Base-by-base conservation (phyloP, 495 filamentous ascomycete species). In the Cryomyces minteri region DNA sequence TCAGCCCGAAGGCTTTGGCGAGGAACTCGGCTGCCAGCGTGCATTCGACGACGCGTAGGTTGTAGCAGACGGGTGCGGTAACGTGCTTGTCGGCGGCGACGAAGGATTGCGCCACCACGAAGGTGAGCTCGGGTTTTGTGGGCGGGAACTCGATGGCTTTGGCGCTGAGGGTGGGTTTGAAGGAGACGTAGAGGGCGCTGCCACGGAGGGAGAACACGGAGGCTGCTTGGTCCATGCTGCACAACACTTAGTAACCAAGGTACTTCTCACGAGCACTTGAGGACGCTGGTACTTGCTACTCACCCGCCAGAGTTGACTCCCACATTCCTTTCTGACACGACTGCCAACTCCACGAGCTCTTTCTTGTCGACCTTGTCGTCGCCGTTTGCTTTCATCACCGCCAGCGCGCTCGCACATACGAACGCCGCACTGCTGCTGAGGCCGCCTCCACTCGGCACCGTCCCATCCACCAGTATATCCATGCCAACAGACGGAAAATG, bases 291-390 rank as follows among this genome's bases (percentile, higher is more conserved):
- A 12, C 8, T 25, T 25, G 18, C 18, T 25, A 67, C 77, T 65
- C 64, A 84, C 76, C 88, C 90, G 58, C 90, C 90, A 5, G 87
- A 92, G 60, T 95, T 95, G 37, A 98, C 92, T 31, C 90, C 90
- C 5, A 95, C 92, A 10, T 84, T 81, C 30, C 92, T 72, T 65
- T 98, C 90, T 37, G 85, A 90, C 10, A 94, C 87, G 44, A 98
- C 84, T 11, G 90, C 86, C 33, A 96, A 67, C 56, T 94, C 86
- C 0, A 87, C 77, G 41, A 98, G 62, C 52, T 90, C 80, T 49
- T 79, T 87, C 68, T 94, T 95, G 57, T 88, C 77, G 32, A 96
- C 77, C 41, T 74, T 61, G 6, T 68, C 60, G 58, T 84, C 79
- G 37, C 87, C 83, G 59, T 94, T 93, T 40, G 85, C 86, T 48